phyloP scores from a whole-genome alignment of 257 asterid genomes.

The Solanum phureja region DNA sequence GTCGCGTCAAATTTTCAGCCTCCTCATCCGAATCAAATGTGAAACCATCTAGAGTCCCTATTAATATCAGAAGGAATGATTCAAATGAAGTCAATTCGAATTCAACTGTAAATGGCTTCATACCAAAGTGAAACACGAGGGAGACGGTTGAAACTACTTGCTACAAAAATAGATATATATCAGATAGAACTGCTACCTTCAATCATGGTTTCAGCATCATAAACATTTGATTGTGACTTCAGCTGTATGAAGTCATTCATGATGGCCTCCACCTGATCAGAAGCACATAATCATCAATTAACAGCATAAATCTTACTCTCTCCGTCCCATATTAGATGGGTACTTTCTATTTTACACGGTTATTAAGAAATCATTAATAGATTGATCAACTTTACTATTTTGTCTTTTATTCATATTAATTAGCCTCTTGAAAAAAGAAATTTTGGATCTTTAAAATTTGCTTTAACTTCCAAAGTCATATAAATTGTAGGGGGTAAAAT shows the following conservation, averaged over 20 bases:
- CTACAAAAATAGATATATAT: neutral
- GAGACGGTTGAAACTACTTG: neutral
- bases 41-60: conserved; percentile 89
- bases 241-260: conserved; percentile 85
- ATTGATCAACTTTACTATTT: no score
- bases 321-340: no score
- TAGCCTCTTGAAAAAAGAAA: no score
- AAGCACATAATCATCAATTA: conserved; percentile 5
- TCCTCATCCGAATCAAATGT: conserved; percentile 88
- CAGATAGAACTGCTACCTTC: conserved; percentile 47
- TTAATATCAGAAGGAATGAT: conserved; percentile 10
- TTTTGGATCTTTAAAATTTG: no score
- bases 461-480: no score
- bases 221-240: conserved; percentile 62
- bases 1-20: conserved; percentile 40
- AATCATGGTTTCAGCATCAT: conserved; percentile 82
- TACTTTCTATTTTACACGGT: no score
- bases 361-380: no score
- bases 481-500: no score
- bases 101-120: neutral
- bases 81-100: neutral
- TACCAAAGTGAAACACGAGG: neutral
- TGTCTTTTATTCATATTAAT: no score
- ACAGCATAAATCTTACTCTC: neutral
- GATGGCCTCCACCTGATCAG: conserved; percentile 75